Evolutionary conservation across 306 rosid species (phyloP).

Genomic region (Sicyos baderoa): DNA sequence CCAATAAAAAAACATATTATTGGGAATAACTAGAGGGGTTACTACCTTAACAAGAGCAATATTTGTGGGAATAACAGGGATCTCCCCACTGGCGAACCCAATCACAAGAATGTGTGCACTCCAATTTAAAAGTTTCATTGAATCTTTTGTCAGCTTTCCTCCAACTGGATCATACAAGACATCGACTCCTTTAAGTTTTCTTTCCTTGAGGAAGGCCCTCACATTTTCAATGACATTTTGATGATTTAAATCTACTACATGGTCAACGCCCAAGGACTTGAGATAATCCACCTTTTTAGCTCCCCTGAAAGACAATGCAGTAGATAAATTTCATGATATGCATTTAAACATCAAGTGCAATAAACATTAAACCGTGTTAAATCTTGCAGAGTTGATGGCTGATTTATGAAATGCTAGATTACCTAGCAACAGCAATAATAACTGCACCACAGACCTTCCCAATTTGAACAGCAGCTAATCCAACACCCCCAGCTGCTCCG

Average conservation of each 20-base stretch:
- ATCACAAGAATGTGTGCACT: conserved; percentile 80
- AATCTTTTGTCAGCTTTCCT: conserved; percentile 72
- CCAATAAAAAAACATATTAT: not conserved
- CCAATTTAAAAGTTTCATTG: conserved; percentile 74
- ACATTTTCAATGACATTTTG: conserved; percentile 59
- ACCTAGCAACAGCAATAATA: conserved; percentile 96
- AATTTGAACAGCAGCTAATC: conserved; percentile 86
- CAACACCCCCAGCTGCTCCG: conserved; percentile 97
- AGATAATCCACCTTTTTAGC: conserved; percentile 64
- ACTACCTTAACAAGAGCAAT: conserved; percentile 88
- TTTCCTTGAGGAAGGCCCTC: conserved; percentile 54
- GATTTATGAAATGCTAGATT: conserved; percentile 12
- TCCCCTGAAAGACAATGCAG: conserved; percentile 47
- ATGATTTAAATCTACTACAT: conserved; percentile 63
- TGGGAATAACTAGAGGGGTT: not conserved
- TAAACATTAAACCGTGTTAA: not conserved
- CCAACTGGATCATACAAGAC: conserved; percentile 95
- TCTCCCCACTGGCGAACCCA: conserved; percentile 91
- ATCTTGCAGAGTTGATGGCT: not conserved
- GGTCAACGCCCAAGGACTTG: conserved; percentile 73
- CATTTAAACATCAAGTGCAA: not conserved
- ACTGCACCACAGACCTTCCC: conserved; percentile 76
- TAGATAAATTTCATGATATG: not conserved
- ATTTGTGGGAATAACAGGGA: conserved; percentile 87
- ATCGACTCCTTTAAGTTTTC: conserved; percentile 78